phyloP scores from a whole-genome alignment of 345 rosid genomes.

The Mallotus nudiflorus region DNA sequence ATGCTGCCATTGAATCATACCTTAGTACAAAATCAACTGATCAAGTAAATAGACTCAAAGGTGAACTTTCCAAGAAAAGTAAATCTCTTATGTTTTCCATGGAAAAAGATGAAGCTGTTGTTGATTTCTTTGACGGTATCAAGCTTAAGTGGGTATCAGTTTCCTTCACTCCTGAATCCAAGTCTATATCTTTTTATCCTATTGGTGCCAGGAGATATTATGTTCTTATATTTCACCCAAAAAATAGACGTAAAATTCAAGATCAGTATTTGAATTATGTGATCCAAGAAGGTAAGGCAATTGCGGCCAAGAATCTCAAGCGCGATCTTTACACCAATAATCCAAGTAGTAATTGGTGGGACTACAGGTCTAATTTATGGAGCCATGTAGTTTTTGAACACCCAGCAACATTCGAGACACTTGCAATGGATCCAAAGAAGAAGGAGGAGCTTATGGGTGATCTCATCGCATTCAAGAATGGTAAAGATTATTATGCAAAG shows the following conservation, averaged over 20 bases:
- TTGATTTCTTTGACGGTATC: slow-evolving; percentile 1
- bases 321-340: neutral
- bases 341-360: neutral
- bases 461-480: neutral
- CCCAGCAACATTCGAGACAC: slow-evolving; percentile 8
- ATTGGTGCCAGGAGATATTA: slow-evolving; percentile 1
- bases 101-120: slow-evolving; percentile 11
- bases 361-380: neutral
- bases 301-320: neutral
- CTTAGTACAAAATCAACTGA: too few species aligned
- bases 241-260: neutral
- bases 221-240: neutral
- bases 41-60: neutral
- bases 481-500: neutral
- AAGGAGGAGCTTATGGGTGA: neutral
- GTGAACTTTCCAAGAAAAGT: neutral
- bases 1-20: too few species aligned
- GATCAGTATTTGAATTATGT: slow-evolving; percentile 1
- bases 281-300: neutral
- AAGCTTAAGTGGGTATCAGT: slow-evolving; percentile 10
- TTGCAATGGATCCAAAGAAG: neutral
- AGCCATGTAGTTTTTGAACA: slow-evolving; percentile 3
- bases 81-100: slow-evolving; percentile 6
- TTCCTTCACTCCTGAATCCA: neutral
- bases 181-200: neutral